Conservation (phyloP, 139 green algal species). For the Haematococcus sp. region DNA sequence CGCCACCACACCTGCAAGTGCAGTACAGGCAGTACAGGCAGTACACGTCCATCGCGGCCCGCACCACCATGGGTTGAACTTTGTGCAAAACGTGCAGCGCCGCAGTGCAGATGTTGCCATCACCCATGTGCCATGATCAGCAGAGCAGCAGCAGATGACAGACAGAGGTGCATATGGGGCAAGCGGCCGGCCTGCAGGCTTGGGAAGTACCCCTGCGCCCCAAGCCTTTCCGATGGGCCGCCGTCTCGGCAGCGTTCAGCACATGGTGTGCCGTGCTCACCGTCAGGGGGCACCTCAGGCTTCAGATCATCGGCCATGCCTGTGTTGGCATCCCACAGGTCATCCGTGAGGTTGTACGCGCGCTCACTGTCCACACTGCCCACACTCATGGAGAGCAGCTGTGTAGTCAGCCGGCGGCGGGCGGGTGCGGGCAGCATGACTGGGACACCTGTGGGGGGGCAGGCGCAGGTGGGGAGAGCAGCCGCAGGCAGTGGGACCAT, state of each 20-base stretch:
- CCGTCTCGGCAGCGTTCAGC: no score
- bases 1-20: slow-evolving; percentile 28
- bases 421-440: slow-evolving; percentile 18
- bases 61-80: no score
- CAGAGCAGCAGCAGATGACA: no score
- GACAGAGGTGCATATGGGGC: no score
- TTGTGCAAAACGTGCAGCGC: background rate
- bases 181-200: no score
- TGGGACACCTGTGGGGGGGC: slow-evolving; percentile 19
- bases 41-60: no score
- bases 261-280: slow-evolving; percentile 14
- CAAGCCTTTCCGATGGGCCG: no score
- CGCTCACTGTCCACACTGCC: slow-evolving; percentile 11
- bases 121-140: no score
- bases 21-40: background rate
- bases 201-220: no score
- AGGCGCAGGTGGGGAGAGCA: no score
- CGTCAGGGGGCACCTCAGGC: slow-evolving; percentile 53
- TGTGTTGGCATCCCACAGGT: slow-evolving; percentile 30
- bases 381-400: slow-evolving; percentile 26
- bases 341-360: slow-evolving; percentile 34
- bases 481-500: no score
- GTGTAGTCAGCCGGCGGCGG: slow-evolving; percentile 17
- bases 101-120: no score
- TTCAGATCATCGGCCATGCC: slow-evolving; percentile 29